Base-by-base conservation (phyloP, 2,329 filamentous ascomycete genomes). In the Podosphaera leucotricha region DNA sequence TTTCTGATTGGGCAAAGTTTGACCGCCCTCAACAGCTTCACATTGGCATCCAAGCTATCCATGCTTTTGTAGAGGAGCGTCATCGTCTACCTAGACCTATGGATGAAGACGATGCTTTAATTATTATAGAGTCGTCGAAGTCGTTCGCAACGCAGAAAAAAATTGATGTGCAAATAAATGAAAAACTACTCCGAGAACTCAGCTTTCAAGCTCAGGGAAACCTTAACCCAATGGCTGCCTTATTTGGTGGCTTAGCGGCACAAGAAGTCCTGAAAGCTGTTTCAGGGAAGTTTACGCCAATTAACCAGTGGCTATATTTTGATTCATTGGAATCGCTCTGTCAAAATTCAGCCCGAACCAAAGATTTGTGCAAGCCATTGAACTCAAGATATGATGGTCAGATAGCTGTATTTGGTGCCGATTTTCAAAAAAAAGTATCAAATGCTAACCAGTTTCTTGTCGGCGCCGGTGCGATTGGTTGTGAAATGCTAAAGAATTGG, bases 401-500 rank as follows among this genome's bases (percentile, higher is more conserved):
- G 59, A 92, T 98, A 57, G 87, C 84, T 2, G 90, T 98, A 1
- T 92, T 98, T 52, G 90, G 90, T 49, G 79, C 73, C 55, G 82
- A 93, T 50, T 98, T 78, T 62, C 90, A 98, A 62, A 80, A 93
- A 43, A 94, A 93, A 68, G 72, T 98, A 52, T 73, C 79, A 48
- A 92, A 94, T 55, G 63, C 90, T 48, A 90, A 78, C 56, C 76
- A 95, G 55, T 98, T 98, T 66, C 69, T 98, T 45, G 90, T 98
- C 46, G 90, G 90, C 53, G 84, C 90, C 40, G 90, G 90, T 55
- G 90, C 92, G 50, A 98, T 98, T 60, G 90, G 90, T 39, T 98
- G 90, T 57, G 90, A 98, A 59, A 98, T 95, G 80, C 66, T 98
- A 53, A 98, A 98, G 73, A 95, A 95, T 62, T 98, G 90, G 86